Percentiles rank a stretch among this genome's conserved stretches.
Evolutionary conservation across 805 yeast species (phyloP).

Genomic region (Tetrapisispora iriomotensis): DNA sequence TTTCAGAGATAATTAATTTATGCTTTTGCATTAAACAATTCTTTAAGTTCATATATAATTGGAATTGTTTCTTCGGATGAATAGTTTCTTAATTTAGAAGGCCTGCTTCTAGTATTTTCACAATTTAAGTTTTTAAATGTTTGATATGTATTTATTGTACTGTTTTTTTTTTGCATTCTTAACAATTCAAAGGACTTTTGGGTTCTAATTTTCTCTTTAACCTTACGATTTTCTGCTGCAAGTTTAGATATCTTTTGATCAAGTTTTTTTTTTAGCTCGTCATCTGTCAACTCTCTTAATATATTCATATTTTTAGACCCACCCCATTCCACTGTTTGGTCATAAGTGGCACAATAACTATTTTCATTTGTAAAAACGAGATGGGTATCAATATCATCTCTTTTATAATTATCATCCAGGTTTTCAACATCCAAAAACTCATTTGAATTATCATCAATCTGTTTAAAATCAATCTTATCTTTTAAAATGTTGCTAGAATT

Average conservation of each 20-base stretch:
- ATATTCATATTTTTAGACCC: neutral
- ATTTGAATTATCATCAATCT: neutral
- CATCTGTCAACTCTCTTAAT: constrained; percentile 14
- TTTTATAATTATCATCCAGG: neutral
- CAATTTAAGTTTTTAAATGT: neutral
- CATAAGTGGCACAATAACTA: no score
- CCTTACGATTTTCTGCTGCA: constrained; percentile 25
- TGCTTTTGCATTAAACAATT: constrained; percentile 9
- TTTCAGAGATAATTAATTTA: no score
- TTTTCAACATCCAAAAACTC: neutral
- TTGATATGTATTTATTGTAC: neutral
- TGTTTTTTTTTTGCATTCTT: neutral
- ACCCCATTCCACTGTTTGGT: neutral
- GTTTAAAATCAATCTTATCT: neutral
- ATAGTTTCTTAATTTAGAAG: constrained; percentile 8
- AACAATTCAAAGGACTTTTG: constrained; percentile 26
- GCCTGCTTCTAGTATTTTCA: constrained; percentile 12
- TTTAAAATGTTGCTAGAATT: neutral
- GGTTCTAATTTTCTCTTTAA: constrained; percentile 21
- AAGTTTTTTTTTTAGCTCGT: constrained; percentile 20
- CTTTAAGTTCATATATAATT: constrained; percentile 22
- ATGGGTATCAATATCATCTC: neutral
- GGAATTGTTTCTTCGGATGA: constrained; percentile 27
- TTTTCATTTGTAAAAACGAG: neutral
- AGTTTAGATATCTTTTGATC: constrained; percentile 21